These are phyloP conservation scores for Iris pallida DNA, from an alignment of 116 monocot genomes.

Conservation along the genomic window DNA sequence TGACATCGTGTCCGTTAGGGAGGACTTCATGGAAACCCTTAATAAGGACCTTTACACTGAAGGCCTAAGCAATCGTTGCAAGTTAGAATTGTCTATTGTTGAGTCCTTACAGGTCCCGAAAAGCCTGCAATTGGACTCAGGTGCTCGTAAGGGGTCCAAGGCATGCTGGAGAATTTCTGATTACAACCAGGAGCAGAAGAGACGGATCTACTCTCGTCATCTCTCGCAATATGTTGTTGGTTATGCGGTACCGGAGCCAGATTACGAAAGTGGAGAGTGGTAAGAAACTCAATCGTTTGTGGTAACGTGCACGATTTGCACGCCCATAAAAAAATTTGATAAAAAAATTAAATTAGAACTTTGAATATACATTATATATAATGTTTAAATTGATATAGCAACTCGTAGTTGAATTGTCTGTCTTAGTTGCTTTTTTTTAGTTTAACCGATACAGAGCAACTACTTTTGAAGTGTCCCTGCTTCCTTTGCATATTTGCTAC, in stretches of 20 bases:
- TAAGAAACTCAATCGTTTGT: too few relatives aligned
- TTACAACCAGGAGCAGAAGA: constrained; percentile 8
- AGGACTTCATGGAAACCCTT: constrained; percentile 48
- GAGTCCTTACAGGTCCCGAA: constrained; percentile 27
- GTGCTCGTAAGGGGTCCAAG: neutral
- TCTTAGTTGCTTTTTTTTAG: too few relatives aligned
- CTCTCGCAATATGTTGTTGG: constrained; percentile 18
- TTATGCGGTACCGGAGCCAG: neutral
- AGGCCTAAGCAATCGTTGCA: constrained; percentile 6
- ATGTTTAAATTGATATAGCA: too few relatives aligned
- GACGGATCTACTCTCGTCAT: constrained; percentile 15
- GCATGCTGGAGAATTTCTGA: constrained; percentile 19
- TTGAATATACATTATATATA: too few relatives aligned
- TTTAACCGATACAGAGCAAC: too few relatives aligned
- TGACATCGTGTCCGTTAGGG: constrained; percentile 22
- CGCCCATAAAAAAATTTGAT: too few relatives aligned
- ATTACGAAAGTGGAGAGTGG: too few relatives aligned
- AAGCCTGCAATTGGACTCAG: constrained; percentile 10
- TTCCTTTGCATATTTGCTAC: too few relatives aligned
- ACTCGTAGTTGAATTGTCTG: too few relatives aligned
- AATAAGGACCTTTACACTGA: constrained; percentile 14
- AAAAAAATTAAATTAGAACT: too few relatives aligned
- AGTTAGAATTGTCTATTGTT: constrained; percentile 32
- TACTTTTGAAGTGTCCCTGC: too few relatives aligned
- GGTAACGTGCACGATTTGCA: too few relatives aligned